Base-by-base conservation (phyloP, 345 rosid genomes). In the Heritiera fomes region DNA sequence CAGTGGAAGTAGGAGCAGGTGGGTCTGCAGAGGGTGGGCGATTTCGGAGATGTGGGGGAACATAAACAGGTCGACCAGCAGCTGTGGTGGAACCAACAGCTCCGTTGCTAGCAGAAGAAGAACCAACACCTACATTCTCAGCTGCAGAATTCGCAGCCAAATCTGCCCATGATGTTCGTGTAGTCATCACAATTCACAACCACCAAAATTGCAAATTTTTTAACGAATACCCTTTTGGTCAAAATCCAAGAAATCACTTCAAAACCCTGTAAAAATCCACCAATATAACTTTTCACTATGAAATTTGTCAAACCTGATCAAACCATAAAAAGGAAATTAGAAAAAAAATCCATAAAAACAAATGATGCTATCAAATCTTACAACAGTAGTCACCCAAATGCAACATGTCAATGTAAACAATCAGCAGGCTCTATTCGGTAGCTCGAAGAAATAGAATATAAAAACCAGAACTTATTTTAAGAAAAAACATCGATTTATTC, bases 151-250 rank as follows among this genome's bases (percentile, higher is more conserved):
- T 92, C 73, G 93, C 99, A 83, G 88, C 98, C 88, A 82, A 83
- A 89, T 96, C 99, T 17, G 99, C 99, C 99, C 99, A 96, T 86
- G 98, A 92, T 80, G 88, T 79, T 71, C 88, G 86, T 67, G 80
- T 90, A 89, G 83, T 90, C 92, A 86, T 84, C 85, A 84, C 77
- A 83, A 82, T 83, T 75, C 78, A 30, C 82, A 77, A 49, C 46
- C 40, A 50, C 80, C 28, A 56, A 49, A 18, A 67, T 15, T 60
- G 40, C 14, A 43, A 79, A 46, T 14, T 9, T 13, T 18, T 4
- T 17, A 60, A 11, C 53, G 80, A 56, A 76, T 68, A 52, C 67
- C 43, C 10, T 7, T 13, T 38, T 59, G 6, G 15, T 38, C 15
- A 41, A 59, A 73, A 74, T 17, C 30, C 40, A 59, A 74, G 17